phyloP scores from a whole-genome alignment of 345 rosid genomes.

The Populus davidiana region DNA sequence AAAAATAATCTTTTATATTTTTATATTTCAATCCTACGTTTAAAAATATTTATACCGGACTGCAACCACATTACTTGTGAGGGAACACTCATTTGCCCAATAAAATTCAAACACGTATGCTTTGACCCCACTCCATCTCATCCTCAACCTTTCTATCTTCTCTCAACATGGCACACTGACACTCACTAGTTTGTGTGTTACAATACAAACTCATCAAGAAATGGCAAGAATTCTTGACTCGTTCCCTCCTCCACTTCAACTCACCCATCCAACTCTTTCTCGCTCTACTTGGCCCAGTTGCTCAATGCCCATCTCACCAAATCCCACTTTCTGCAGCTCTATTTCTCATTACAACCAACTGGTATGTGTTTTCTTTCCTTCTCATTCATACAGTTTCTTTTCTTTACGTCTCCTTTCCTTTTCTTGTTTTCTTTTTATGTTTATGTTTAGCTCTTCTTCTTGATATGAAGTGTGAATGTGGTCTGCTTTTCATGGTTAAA shows the following conservation, averaged over 20 bases:
- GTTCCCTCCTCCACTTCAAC: neutral
- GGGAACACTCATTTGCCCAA: neutral
- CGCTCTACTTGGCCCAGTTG: neutral
- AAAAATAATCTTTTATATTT: no score
- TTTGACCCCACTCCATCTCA: neutral
- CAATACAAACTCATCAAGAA: neutral
- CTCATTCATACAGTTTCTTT: neutral
- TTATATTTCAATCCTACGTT: no score
- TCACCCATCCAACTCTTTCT: neutral
- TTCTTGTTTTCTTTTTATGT: neutral
- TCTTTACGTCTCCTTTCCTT: neutral
- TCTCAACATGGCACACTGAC: neutral
- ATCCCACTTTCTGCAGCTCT: conserved; percentile 5
- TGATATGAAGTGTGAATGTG: neutral
- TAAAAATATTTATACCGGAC: no score
- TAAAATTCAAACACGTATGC: neutral
- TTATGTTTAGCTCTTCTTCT: neutral
- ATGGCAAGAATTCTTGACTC: conserved; percentile 20
- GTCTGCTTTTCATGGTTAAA: neutral
- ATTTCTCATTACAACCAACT: neutral
- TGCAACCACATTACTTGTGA: neutral
- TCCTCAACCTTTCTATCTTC: neutral
- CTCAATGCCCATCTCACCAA: conserved; percentile 11
- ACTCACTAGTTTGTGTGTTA: neutral
- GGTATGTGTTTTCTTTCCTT: conserved; percentile 9